Base-by-base conservation (phyloP, 2,329 filamentous ascomycete genomes). In the Aspergillus floridensis region DNA sequence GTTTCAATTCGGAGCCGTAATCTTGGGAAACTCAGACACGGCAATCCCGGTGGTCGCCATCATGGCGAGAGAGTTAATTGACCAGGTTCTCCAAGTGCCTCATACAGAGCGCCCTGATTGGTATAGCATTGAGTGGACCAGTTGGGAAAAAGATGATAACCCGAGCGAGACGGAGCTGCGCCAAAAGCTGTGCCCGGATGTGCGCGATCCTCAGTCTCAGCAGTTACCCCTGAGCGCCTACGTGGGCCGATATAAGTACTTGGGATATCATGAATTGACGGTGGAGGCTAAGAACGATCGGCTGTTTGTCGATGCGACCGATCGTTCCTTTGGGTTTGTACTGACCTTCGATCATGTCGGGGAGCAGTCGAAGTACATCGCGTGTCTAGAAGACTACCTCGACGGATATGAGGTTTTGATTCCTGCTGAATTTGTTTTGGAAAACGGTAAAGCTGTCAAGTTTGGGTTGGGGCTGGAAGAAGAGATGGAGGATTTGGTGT, bases 251-350 rank as follows among this genome's bases (percentile, higher is more conserved):
- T 71, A 70, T 49, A 64, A 54, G 49, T 65, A 72, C 35, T 57
- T 29, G 1, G 71, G 70, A 1, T 75, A 74, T 62, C 67, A 63
- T 29, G 57, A 50, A 4, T 53, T 75, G 49, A 58, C 49, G 12
- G 63, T 74, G 8, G 53, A 69, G 38, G 59, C 68, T 24, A 66
- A 60, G 52, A 66, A 70, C n/a, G 59, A 62, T 3, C 29, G 55
- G 44, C 62, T 76, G 3, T 73, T 72, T 50, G 60, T 75, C 26
- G 70, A 76, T 56, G 71, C 70, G 21, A 67, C 62, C 7, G 74
- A 76, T 63, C 66, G 74, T 7, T 71, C 70, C 1, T 65, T 68
- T 52, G 63, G 65, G 6, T 74, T 72, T 56, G 66, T 63, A 8
- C 54, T 74, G n/a, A 66, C 52, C 3, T 70, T 75, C 31, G 70